A percentile compares a stretch with the other conserved stretches of the same genome.
Conservation (phyloP, 2,329 filamentous ascomycete species). For the Colletotrichum simmondsii region DNA sequence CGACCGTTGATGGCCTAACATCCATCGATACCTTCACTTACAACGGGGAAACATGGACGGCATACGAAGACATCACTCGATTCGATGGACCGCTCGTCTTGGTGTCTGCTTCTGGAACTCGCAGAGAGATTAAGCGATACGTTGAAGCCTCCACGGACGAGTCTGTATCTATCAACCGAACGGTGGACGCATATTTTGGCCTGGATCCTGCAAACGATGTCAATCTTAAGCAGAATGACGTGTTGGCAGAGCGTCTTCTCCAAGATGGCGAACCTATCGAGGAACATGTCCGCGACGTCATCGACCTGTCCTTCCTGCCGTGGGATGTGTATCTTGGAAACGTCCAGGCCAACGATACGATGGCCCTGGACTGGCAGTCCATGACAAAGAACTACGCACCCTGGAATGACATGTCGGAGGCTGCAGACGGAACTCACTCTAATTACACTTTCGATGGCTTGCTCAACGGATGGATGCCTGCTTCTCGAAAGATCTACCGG, state of each 20-base stretch:
- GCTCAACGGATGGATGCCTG: slow-evolving; percentile 5
- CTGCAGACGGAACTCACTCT: not conserved
- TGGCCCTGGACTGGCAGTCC: slow-evolving; percentile 1
- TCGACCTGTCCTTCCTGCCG: not conserved
- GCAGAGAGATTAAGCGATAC: slow-evolving; percentile 11
- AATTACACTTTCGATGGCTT: slow-evolving; percentile 10
- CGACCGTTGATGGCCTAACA: not conserved
- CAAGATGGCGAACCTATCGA: slow-evolving; percentile 11
- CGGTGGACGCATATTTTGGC: not conserved
- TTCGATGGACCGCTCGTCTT: not conserved
- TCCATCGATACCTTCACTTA: slow-evolving; percentile 4
- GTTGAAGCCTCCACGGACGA: slow-evolving; percentile 5
- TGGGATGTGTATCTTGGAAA: slow-evolving; percentile 17
- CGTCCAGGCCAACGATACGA: slow-evolving; percentile 9
- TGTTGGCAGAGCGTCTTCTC: slow-evolving; percentile 6
- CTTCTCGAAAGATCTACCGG: slow-evolving; percentile 14
- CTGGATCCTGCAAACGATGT: not conserved
- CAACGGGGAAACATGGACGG: slow-evolving; percentile 12
- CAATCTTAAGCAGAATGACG: slow-evolving; percentile 13
- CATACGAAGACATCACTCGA: slow-evolving; percentile 5
- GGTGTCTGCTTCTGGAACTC: not conserved
- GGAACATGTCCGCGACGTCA: slow-evolving; percentile 8
- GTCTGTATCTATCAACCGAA: not conserved
- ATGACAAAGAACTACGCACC: slow-evolving; percentile 8
- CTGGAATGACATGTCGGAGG: not conserved